Base-by-base conservation (phyloP, 306 rosid species). In the Boehmeria nivea region DNA sequence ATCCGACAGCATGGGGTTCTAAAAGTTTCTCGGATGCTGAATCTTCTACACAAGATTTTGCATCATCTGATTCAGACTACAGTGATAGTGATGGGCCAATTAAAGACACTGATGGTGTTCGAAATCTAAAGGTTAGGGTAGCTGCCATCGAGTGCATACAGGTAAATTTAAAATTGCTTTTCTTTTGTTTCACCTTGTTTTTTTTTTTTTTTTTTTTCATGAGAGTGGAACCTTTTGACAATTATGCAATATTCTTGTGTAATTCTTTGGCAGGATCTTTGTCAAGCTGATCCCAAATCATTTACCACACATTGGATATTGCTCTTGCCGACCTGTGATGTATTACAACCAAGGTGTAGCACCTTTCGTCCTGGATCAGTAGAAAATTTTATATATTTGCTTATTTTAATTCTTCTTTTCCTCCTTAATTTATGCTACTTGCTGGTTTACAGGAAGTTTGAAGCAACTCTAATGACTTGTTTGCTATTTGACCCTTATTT, bases 51-150 rank as follows among this genome's bases (percentile, higher is more conserved):
- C 60, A 52, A 67, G 81, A 79, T 75, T 63, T 50, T 63, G 43
- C 84, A 66, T 91, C 93, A 51, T 87, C 96, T 61, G 99, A 91
- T 75, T 91, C 99, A 8, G 99, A 91, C 63, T 76, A 76, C 46
- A 85, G 94, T 73, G 99, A 91, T 71, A 84, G 83, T 57, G 99
- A 91, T 60, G 89, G 80, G 42, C 72, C 82, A 39, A 76, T 67
- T 54, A 78, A 60, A 60, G 96, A 81, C 48, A 60, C 43, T 65
- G 71, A 68, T 47, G 72, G 68, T 59, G 67, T 31, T 48, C 75
- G 20, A 78, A 78, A 67, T 68, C 80, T 86, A 18, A 84, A 78
- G 76, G 82, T 91, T 59, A 78, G 99, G 70, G 76, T 84, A 57
- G 95, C 96, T 75, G 87, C 99, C 59, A 71, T 84, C 52, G 66